Evolutionary conservation across 352 stramenopile genomes (phyloP).

Genomic region (Pythium brassicae): DNA sequence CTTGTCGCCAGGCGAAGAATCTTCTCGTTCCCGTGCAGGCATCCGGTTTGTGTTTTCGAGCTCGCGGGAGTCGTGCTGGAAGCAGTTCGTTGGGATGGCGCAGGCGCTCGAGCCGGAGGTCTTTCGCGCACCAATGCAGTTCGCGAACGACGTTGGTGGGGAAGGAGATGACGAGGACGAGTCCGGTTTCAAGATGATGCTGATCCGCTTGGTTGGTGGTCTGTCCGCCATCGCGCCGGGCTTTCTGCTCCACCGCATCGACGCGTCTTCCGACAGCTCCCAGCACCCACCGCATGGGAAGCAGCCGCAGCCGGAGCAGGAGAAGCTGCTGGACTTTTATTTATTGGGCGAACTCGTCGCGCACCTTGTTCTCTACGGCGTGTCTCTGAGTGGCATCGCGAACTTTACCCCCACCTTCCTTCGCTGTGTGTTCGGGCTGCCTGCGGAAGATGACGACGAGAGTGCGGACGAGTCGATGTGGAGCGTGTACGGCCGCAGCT

Average conservation of each 20-base stretch:
- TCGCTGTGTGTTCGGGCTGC: conserved; percentile 24
- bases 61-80: conserved; percentile 31
- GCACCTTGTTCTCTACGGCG: conserved; percentile 45
- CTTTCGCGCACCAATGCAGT: conserved; percentile 42
- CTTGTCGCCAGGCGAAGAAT: background rate
- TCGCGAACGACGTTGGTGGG: conserved; percentile 20
- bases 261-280: background rate
- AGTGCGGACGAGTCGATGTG: conserved; percentile 1
- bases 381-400: conserved; percentile 44
- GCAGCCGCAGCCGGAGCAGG: conserved; percentile 6
- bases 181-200: conserved; percentile 29
- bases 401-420: conserved; percentile 58
- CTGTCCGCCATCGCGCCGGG: conserved; percentile 29
- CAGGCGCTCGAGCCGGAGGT: conserved; percentile 30
- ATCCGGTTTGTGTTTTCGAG: conserved; percentile 36
- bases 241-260: conserved; percentile 21
- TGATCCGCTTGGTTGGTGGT: conserved; percentile 28
- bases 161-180: conserved; percentile 15
- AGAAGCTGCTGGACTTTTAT: conserved; percentile 41
- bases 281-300: background rate
- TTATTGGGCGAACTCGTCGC: conserved; percentile 61
- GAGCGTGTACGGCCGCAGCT: conserved; percentile 21
- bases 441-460: background rate
- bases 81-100: conserved; percentile 42
- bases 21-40: conserved; percentile 15